Percentiles rank a stretch among this genome's conserved stretches.
Evolutionary conservation across 1,284 basidiomycete genomes (phyloP).

Genomic region (Trametes versicolor): DNA sequence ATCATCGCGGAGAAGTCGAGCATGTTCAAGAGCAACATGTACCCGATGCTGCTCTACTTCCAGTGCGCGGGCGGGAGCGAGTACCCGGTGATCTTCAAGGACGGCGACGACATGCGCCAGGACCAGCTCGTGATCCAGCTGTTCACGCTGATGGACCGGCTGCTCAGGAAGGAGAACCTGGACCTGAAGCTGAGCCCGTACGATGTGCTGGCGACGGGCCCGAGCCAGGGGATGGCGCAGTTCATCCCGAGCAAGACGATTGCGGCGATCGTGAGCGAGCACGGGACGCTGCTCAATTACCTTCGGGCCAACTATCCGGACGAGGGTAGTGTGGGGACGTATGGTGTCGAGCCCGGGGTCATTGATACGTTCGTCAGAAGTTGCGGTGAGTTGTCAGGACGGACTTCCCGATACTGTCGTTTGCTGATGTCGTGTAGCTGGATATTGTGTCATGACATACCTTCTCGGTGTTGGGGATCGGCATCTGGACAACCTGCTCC

Average conservation of each 20-base stretch:
- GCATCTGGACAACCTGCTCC: constrained; percentile 94
- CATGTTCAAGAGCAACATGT: constrained; percentile 98
- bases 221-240: constrained; percentile 95
- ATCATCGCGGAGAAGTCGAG: constrained; percentile 92
- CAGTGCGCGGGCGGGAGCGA: constrained; percentile 80
- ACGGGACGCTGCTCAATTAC: constrained; percentile 93
- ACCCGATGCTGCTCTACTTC: constrained; percentile 92
- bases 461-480: constrained; percentile 97
- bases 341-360: constrained; percentile 90
- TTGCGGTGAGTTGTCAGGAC: constrained; percentile 77
- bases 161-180: constrained; percentile 94
- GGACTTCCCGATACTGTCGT: not conserved
- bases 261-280: constrained; percentile 91
- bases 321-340: constrained; percentile 92
- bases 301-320: constrained; percentile 88
- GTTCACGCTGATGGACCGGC: constrained; percentile 96
- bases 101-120: constrained; percentile 98
- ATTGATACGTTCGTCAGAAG: constrained; percentile 97
- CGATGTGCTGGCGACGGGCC: constrained; percentile 93
- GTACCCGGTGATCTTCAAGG: constrained; percentile 98
- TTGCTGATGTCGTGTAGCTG: constrained; percentile 64
- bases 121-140: constrained; percentile 98
- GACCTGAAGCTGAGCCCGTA: constrained; percentile 95
- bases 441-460: constrained; percentile 98
- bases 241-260: constrained; percentile 97